Percentiles rank a stretch among this genome's conserved stretches.
phyloP scores from a whole-genome alignment of 192 early-diverging fungal genomes.

The Podila clonocystis region DNA sequence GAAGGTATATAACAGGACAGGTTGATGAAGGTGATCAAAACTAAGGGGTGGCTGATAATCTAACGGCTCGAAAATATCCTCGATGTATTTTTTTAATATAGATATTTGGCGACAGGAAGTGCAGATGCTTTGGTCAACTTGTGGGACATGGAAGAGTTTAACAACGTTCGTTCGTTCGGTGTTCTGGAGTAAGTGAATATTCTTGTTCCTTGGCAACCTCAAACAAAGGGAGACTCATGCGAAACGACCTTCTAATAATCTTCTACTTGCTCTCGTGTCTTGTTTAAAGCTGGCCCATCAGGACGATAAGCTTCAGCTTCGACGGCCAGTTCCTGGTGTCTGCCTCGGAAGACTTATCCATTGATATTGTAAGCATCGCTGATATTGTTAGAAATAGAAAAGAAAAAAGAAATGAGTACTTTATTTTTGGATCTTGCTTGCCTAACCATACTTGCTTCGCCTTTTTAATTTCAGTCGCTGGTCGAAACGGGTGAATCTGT shows the following conservation, averaged over 20 bases:
- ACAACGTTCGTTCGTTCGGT: slow-evolving; percentile 73
- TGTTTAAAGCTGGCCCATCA: slow-evolving; percentile 70
- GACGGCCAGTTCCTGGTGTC: slow-evolving; percentile 82
- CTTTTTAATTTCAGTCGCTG: slow-evolving; percentile 59
- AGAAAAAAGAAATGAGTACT: neutral
- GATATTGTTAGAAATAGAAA: neutral
- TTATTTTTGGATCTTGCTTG: slow-evolving; percentile 4
- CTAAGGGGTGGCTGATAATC: neutral
- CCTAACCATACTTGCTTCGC: neutral
- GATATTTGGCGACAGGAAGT: slow-evolving; percentile 83
- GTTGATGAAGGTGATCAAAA: no score
- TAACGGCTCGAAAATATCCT: neutral
- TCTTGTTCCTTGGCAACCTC: neutral
- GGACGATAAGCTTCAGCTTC: slow-evolving; percentile 81
- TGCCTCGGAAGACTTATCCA: slow-evolving; percentile 79
- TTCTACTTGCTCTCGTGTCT: neutral
- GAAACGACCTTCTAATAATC: neutral
- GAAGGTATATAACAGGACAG: slow-evolving; percentile 42
- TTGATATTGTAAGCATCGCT: slow-evolving; percentile 73
- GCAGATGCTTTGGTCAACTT: slow-evolving; percentile 80
- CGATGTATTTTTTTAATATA: slow-evolving; percentile 32
- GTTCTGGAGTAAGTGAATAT: slow-evolving; percentile 67
- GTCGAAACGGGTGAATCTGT: slow-evolving; percentile 78
- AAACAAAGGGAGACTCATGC: neutral
- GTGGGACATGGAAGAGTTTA: slow-evolving; percentile 77